Conservation (phyloP, 768 basidiomycete species). For the Pisolithus microcarpus region DNA sequence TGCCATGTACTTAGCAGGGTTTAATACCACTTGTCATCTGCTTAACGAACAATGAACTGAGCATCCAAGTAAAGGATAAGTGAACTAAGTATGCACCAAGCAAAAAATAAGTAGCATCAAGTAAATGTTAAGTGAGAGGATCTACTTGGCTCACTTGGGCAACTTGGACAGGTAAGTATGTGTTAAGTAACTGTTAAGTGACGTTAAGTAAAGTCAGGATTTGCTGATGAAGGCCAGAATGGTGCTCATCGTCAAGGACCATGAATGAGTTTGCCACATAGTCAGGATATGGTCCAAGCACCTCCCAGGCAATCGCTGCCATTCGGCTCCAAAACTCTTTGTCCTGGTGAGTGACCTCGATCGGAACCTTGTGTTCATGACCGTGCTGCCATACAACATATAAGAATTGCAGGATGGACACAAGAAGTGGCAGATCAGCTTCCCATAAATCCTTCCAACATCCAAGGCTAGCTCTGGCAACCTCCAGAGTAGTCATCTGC, state of each 20-base stretch:
- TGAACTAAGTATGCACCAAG: too few species aligned
- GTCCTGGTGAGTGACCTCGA: constrained; percentile 52
- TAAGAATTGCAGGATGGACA: constrained; percentile 69
- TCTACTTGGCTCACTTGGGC: too few species aligned
- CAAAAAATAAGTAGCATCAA: too few species aligned
- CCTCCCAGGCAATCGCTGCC: constrained; percentile 52
- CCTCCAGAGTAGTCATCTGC: constrained; percentile 52
- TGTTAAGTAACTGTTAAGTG: too few species aligned
- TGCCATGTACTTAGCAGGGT: too few species aligned
- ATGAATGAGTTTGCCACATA: constrained; percentile 48
- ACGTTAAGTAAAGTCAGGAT: too few species aligned
- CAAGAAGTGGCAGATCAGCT: constrained; percentile 65
- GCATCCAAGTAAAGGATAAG: too few species aligned
- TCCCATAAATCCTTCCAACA: constrained; percentile 76
- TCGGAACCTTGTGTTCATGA: constrained; percentile 56
- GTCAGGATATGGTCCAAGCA: constrained; percentile 69
- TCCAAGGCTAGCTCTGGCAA: constrained; percentile 58
- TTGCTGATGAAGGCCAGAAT: constrained; percentile 45
- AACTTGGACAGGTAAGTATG: too few species aligned
- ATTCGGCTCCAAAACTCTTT: constrained; percentile 66
- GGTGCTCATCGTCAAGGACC: constrained; percentile 26
- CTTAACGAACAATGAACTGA: too few species aligned
- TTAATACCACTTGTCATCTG: too few species aligned
- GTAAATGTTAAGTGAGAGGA: too few species aligned
- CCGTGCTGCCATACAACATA: constrained; percentile 76